Base-by-base conservation (phyloP, 257 asterid species). In the Leptodermis oblonga region DNA sequence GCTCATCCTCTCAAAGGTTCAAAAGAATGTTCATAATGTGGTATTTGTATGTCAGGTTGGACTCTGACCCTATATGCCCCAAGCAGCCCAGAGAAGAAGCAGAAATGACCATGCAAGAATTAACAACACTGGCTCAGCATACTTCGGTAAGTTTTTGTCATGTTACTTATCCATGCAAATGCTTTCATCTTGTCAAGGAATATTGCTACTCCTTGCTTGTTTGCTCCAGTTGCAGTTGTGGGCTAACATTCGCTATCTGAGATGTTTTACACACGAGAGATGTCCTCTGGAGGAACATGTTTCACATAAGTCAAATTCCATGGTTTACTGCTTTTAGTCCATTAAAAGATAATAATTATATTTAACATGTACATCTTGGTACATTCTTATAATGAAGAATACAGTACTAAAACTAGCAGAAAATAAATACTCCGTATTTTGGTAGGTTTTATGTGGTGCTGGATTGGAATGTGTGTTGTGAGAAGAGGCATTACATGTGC, bases 71-170 rank as follows among this genome's bases (percentile, higher is more conserved):
- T 53, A 82, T 84, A 33, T 73, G 78, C 74, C 78, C 79, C 76
- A 87, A 84, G 77, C 96, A 80, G 73, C 86, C 74, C 69, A 79
- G 88, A 71, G 89, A 80, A 73, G 98, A 89, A 60, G 97, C 90
- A 41, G 95, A 95, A 76, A 78, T 79, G 89, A 88, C 90, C 37
- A 85, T 95, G 98, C 95, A 84, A 73, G 97, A 95, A 81, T 79
- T 95, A 66, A 84, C 86, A 70, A 79, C 68, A 69, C 90, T 95
- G 74, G 96, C 98, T 69, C 99, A 91, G 76, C 80, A 91, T 78
- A 92, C 99, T 70, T 95, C 97, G 37, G 99, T 95, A 83, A 91
- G 98, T 82, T 56, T 51, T 53, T 17, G 71, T 58, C 45, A 42
- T 55, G 55, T 60, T 60, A 67, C 28, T 26, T 33, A 7, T 63